These are phyloP conservation scores for Fraxinus velutina DNA, from an alignment of 305 asterid species.

Conservation along the genomic window DNA sequence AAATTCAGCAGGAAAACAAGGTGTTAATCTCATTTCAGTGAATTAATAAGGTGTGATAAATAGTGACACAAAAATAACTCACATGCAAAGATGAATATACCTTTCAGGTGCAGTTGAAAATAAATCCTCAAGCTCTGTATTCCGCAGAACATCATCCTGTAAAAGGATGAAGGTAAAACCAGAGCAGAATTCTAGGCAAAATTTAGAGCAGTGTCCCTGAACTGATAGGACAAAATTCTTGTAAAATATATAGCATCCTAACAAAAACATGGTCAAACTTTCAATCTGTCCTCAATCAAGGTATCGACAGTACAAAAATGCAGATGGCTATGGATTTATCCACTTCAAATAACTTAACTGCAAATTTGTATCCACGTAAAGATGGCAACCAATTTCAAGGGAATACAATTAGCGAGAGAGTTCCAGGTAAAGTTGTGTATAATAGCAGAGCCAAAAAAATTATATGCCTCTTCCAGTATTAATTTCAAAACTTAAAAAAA, in stretches of 20 bases:
- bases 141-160: conserved; percentile 84
- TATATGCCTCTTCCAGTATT: background rate
- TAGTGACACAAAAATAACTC: background rate
- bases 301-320: background rate
- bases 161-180: conserved; percentile 31
- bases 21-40: background rate
- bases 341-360: background rate
- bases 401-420: background rate
- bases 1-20: conserved; percentile 19
- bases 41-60: conserved; percentile 3
- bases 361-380: background rate
- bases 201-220: conserved; percentile 8
- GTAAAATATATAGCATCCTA: background rate
- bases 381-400: background rate
- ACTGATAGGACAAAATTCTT: conserved; percentile 1
- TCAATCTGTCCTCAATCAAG: conserved; percentile 5
- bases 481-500: background rate
- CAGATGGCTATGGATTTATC: background rate
- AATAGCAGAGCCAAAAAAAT: background rate
- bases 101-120: conserved; percentile 96
- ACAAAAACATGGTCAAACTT: background rate
- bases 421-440: background rate
- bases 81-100: conserved; percentile 36
- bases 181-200: conserved; percentile 11
- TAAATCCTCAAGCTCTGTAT: conserved; percentile 79